Base-by-base conservation (phyloP, 345 rosid genomes). In the Syzygium oleosum region DNA sequence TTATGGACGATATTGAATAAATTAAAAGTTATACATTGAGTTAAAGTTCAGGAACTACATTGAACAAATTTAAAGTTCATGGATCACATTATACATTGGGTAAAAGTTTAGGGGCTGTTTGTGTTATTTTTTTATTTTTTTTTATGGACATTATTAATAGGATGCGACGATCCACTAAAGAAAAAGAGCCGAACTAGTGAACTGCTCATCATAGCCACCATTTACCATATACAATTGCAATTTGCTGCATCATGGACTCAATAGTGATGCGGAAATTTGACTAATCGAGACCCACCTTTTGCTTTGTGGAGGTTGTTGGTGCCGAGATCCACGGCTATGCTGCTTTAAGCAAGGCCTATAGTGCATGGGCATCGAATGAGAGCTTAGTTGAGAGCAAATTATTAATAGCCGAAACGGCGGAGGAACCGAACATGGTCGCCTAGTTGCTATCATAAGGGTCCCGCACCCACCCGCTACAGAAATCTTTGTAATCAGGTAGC, bases 1-100 rank as follows among this genome's bases (percentile, higher is more conserved):
- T 23, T 0, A 23, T 0, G n/a, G 25, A 0, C 4, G 4, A 56
- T 1, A 23, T 3, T 0, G 0, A 56, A 23, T 0, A 10, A 56
- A 56, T 56, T 9, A 56, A 23, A 56, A 23, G 0, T 56, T 41
- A 41, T 0, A 4, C 25, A 56, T 23, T 56, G 2, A 23, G n/a
- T 56, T 56, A 56, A 56, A 56, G 3, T 23, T 56, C 17, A 56
- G 0, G 0, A 0, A 56, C 0, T 5, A 4, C 1, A 23, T 56
- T 23, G 13, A 56, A 9, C 10, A 56, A 56, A 56, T 23, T 56
- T 9, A 9, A 0, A 56, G 11, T 56, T 9, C 0, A 56, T 22
- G 0, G 13, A 23, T 56, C 0, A 23, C 1, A 56, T 56, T 56
- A 2, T 0, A 58, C 2, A 0, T 58, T 58, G 1, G 25, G 29